A percentile compares a stretch with the other conserved stretches of the same genome.
phyloP scores from a whole-genome alignment of 768 basidiomycete genomes.

The Leccinum aurantiacum region DNA sequence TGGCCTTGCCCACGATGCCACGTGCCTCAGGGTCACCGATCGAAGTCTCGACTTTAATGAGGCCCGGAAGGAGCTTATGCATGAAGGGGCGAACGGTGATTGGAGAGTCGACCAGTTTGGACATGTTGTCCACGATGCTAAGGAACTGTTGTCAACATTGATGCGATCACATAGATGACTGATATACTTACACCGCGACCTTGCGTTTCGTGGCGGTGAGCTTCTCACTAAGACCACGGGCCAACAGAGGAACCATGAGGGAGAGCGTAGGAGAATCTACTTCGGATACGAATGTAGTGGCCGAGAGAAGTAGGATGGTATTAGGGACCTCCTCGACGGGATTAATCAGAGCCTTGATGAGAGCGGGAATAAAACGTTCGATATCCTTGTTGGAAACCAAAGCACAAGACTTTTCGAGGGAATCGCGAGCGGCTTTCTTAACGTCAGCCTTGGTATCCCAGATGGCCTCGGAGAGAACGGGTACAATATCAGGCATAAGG shows the following conservation, averaged over 20 bases:
- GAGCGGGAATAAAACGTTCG: constrained; percentile 93
- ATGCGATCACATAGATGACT: constrained; percentile 9
- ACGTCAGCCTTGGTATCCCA: constrained; percentile 99
- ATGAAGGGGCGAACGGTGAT: constrained; percentile 96
- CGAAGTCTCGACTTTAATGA: constrained; percentile 92
- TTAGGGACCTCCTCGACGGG: constrained; percentile 98
- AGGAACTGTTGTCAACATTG: constrained; percentile 19
- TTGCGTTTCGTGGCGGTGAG: constrained; percentile 95
- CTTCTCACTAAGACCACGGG: constrained; percentile 93
- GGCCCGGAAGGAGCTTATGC: constrained; percentile 90
- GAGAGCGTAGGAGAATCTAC: constrained; percentile 97
- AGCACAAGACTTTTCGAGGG: constrained; percentile 91
- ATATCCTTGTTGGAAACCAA: constrained; percentile 98
- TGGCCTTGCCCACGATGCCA: constrained; percentile 85
- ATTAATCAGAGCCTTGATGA: constrained; percentile 97
- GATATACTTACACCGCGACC: constrained; percentile 82
- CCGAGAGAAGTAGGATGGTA: constrained; percentile 92
- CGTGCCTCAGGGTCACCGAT: constrained; percentile 99
- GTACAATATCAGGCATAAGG: constrained; percentile 93
- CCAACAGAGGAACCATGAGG: constrained; percentile 93
- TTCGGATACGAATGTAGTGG: constrained; percentile 99
- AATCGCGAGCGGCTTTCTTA: constrained; percentile 96
- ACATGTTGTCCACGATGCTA: constrained; percentile 97
- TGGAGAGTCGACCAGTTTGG: constrained; percentile 94
- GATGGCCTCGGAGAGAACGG: constrained; percentile 90